Conservation (phyloP, 2,329 filamentous ascomycete genomes). For the Ophiosphaerella herpotricha region DNA sequence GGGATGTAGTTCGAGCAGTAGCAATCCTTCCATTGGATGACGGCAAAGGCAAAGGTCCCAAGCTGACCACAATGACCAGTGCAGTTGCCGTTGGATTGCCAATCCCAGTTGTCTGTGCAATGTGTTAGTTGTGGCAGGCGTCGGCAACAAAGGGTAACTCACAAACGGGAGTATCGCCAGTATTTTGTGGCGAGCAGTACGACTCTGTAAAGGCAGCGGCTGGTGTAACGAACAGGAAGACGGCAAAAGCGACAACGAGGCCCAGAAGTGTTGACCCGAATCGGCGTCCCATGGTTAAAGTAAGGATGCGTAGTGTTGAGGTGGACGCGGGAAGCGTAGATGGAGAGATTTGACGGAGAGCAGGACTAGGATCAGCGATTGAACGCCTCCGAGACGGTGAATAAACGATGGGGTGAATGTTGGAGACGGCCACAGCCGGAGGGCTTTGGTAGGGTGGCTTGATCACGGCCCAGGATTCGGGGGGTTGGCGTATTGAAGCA, state of each 20-base stretch:
- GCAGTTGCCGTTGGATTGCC: conserved; percentile 73
- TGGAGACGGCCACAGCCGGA: not conserved
- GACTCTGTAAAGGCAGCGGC: conserved; percentile 28
- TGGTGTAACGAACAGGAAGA: conserved; percentile 19
- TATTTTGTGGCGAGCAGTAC: conserved; percentile 55
- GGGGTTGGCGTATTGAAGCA: conserved; percentile 3
- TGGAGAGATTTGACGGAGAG: conserved; percentile 7
- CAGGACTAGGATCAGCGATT: conserved; percentile 25
- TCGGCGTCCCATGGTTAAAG: conserved; percentile 20
- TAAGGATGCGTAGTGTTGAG: not conserved
- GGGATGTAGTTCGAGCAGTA: conserved; percentile 78
- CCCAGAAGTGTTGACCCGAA: conserved; percentile 11
- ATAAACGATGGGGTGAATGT: conserved; percentile 5
- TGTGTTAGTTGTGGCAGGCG: conserved; percentile 8
- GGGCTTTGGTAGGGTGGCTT: conserved; percentile 7
- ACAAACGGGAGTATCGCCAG: conserved; percentile 43
- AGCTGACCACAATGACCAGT: conserved; percentile 59
- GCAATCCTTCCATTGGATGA: conserved; percentile 68
- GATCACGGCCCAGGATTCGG: conserved; percentile 10
- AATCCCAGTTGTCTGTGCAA: conserved; percentile 31
- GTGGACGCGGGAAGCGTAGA: too few relatives aligned
- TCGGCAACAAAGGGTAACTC: conserved; percentile 17
- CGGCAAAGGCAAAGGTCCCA: conserved; percentile 64
- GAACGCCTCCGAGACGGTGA: conserved; percentile 25
- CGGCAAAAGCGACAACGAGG: conserved; percentile 23